A percentile compares a stretch with the other conserved stretches of the same genome.
These are phyloP conservation scores for Neonectria ditissima DNA, from an alignment of 2,329 filamentous ascomycete species.

Conservation along the genomic window DNA sequence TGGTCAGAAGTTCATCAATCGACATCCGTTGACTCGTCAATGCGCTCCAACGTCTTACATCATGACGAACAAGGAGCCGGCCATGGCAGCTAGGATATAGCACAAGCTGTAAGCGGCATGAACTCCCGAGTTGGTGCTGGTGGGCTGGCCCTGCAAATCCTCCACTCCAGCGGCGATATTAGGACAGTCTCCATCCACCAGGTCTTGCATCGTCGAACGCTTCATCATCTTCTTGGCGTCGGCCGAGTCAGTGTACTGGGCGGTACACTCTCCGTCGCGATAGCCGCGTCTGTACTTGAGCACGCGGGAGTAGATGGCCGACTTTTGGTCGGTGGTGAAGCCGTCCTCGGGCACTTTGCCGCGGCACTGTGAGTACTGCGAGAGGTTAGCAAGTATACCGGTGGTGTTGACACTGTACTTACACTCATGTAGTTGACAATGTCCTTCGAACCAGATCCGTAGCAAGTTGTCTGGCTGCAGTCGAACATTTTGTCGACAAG, in stretches of 20 bases:
- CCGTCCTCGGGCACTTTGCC: constrained; percentile 27
- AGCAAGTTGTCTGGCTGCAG: constrained; percentile 33
- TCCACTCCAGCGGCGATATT: constrained; percentile 22
- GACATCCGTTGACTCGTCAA: neutral
- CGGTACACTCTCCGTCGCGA: constrained; percentile 33
- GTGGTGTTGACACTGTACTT: neutral
- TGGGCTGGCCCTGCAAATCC: constrained; percentile 19
- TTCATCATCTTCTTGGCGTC: constrained; percentile 15
- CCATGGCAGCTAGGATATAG: neutral
- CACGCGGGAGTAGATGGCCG: constrained; percentile 38
- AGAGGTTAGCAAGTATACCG: neutral
- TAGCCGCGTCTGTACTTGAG: constrained; percentile 39
- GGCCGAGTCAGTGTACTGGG: constrained; percentile 18
- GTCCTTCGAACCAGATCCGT: constrained; percentile 11
- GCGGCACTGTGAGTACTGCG: constrained; percentile 20
- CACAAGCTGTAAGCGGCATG: neutral
- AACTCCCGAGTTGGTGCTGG: neutral
- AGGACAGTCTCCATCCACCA: constrained; percentile 39
- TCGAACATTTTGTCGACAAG: constrained; percentile 23
- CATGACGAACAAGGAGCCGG: constrained; percentile 7
- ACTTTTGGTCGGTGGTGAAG: constrained; percentile 43
- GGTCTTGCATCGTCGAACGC: constrained; percentile 41
- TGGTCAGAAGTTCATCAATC: neutral
- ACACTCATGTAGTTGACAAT: constrained; percentile 43
- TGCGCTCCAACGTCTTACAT: neutral